These are phyloP conservation scores for Fonsecaea erecta DNA, from an alignment of 2,329 filamentous ascomycete genomes.

Conservation along the genomic window DNA sequence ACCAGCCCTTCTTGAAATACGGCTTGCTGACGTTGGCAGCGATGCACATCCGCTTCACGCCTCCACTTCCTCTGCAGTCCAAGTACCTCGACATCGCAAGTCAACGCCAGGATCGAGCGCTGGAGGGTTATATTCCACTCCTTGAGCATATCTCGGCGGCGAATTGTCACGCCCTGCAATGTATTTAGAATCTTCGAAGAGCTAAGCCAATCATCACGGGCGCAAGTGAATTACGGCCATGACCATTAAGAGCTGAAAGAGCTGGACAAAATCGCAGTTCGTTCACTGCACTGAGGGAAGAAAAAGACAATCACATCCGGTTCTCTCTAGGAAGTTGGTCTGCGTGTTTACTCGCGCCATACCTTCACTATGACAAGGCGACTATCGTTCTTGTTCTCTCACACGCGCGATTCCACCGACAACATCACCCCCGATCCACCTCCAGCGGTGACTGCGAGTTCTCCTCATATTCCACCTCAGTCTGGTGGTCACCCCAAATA, in stretches of 20 bases:
- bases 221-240: neutral
- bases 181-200: neutral
- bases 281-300: neutral
- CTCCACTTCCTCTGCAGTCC: neutral
- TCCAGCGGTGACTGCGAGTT: neutral
- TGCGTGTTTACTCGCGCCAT: neutral
- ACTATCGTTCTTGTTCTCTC: constrained; percentile 35
- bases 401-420: constrained; percentile 31
- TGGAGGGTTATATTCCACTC: constrained; percentile 18
- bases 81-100: constrained; percentile 31
- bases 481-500: constrained; percentile 11
- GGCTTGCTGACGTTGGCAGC: constrained; percentile 47
- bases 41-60: constrained; percentile 41
- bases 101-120: constrained; percentile 16
- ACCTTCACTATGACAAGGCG: constrained; percentile 24
- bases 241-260: neutral
- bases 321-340: neutral
- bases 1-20: constrained; percentile 47
- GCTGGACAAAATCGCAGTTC: neutral
- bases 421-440: neutral
- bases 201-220: neutral
- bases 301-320: neutral
- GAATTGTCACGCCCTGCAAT: constrained; percentile 24
- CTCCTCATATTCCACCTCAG: constrained; percentile 4
- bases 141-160: constrained; percentile 17